Base-by-base conservation (phyloP, 1,139 yeast genomes). In the Saccharomyces hybrid region DNA sequence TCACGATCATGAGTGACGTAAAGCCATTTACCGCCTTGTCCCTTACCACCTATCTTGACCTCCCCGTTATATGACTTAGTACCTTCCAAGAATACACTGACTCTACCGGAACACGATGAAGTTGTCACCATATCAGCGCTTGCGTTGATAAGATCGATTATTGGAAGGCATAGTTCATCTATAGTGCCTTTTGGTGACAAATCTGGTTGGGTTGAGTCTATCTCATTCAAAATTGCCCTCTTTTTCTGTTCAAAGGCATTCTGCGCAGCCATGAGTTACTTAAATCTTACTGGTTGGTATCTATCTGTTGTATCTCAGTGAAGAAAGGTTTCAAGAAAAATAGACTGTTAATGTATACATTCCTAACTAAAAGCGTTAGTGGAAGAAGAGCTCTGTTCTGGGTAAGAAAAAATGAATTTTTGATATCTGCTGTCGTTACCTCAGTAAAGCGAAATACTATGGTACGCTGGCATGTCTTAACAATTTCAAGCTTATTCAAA, bases 61-160 rank as follows among this genome's bases (percentile, higher is more conserved):
- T 57, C 55, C 8, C 58, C 63, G 14, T 58, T 62, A 7, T 56
- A 57, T 2, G 56, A 48, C 50, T 75, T 74, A 0, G 61, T 54
- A 1, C 96, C 96, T 66, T 88, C 96, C 2, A 85, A 70, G 65
- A 86, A 88, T 0, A 88, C 89, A 54, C 91, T 83, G 1, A 88
- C 85, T 65, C 97, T 73, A 1, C 97, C 97, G 0, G 96, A 87
- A 61, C 97, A 88, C 13, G 95, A 85, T 0, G 95, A 86, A 0
- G 96, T 88, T 2, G 96, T 88, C 6, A 88, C 93, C 83, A 86
- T 79, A 62, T 86, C 82, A 0, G 70, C 63, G 60, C 82, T 81
- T 1, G 78, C 62, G 63, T 88, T 88, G 62, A 88, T 85, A 38
- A 83, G 70, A 23, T 80, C 69, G 56, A 88, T 87, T 27, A 88